Conservation (phyloP, 2,329 filamentous ascomycete species). For the Colletotrichum sp. region DNA sequence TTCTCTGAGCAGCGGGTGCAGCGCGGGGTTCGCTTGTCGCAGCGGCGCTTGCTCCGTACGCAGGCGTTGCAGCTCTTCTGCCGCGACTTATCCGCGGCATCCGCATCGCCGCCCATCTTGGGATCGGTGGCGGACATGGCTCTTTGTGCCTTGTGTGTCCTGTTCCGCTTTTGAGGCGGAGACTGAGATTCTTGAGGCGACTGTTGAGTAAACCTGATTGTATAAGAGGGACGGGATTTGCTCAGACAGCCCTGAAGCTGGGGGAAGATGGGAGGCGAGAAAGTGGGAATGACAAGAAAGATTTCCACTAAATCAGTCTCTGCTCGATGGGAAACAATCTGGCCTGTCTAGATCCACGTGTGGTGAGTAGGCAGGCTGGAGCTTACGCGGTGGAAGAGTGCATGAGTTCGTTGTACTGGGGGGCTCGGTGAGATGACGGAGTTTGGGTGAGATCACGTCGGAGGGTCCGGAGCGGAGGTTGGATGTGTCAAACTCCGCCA, state of each 20-base stretch:
- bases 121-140: neutral
- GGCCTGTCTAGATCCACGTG: neutral
- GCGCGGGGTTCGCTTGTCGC: conserved; percentile 48
- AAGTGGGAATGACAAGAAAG: neutral
- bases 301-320: neutral
- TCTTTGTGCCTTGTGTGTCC: neutral
- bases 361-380: neutral
- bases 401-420: neutral
- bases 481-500: conserved; percentile 7
- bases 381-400: neutral
- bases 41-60: conserved; percentile 51
- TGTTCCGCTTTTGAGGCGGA: neutral
- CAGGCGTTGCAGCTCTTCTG: conserved; percentile 57
- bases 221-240: neutral
- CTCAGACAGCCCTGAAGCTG: neutral
- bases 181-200: neutral
- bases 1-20: conserved; percentile 49
- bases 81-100: conserved; percentile 44
- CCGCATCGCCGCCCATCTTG: neutral
- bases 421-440: neutral
- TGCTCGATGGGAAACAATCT: neutral
- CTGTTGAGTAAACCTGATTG: neutral
- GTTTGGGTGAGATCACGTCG: neutral
- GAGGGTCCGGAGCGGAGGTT: conserved; percentile 1
- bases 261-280: neutral